phyloP scores from a whole-genome alignment of 192 early-diverging fungal species.

The Chytriomyces sp. region DNA sequence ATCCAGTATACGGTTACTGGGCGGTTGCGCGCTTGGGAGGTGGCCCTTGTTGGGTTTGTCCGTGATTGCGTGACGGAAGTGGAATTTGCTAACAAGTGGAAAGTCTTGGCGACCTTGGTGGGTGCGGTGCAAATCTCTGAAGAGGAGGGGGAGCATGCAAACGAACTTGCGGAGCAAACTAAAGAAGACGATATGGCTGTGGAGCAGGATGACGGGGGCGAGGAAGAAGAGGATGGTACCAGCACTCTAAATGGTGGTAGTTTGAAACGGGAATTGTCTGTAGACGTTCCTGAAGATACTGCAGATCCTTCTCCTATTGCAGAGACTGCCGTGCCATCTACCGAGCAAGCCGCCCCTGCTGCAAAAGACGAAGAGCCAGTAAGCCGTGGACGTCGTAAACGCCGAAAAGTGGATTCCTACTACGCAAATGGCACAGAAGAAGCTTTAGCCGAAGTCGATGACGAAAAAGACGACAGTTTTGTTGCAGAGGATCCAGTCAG shows the following conservation, averaged over 20 bases:
- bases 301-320: no score
- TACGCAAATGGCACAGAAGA: neutral
- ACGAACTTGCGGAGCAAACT: slow-evolving; percentile 70
- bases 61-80: slow-evolving; percentile 38
- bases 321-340: no score
- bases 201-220: slow-evolving; percentile 46
- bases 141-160: slow-evolving; percentile 66
- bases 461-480: neutral
- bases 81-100: slow-evolving; percentile 40
- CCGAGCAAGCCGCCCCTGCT: slow-evolving; percentile 25
- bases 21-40: slow-evolving; percentile 55
- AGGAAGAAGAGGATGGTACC: slow-evolving; percentile 13
- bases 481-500: neutral
- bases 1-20: neutral
- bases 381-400: slow-evolving; percentile 21
- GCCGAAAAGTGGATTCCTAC: slow-evolving; percentile 29
- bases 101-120: slow-evolving; percentile 23
- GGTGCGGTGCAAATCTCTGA: slow-evolving; percentile 26
- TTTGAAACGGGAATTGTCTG: neutral
- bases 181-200: slow-evolving; percentile 75
- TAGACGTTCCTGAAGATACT: neutral
- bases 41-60: slow-evolving; percentile 55
- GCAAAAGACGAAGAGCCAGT: no score
- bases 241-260: neutral
- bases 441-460: neutral